Conservation (phyloP, 1,139 yeast genomes). For the Spencermartinsiella ligniputridi region DNA sequence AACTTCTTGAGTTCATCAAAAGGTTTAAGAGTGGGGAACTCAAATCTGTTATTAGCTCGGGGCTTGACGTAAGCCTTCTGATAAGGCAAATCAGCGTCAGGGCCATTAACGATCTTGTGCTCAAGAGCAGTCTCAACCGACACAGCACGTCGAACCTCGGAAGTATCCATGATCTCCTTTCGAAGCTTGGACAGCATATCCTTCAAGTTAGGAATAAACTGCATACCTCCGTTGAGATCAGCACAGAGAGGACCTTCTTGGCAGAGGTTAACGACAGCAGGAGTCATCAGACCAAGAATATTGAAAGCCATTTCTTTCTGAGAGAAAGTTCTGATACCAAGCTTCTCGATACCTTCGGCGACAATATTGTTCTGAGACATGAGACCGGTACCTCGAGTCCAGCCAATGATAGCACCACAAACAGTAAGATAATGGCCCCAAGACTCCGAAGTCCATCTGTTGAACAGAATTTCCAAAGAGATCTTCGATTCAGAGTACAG, state of each 20-base stretch:
- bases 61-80: slow-evolving; percentile 74
- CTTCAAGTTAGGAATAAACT: slow-evolving; percentile 86
- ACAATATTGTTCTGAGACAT: slow-evolving; percentile 96
- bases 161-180: slow-evolving; percentile 72
- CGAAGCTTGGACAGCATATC: slow-evolving; percentile 80
- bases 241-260: slow-evolving; percentile 96
- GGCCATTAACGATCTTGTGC: slow-evolving; percentile 89
- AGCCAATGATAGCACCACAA: slow-evolving; percentile 98
- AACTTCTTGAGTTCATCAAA: slow-evolving; percentile 66
- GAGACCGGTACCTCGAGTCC: slow-evolving; percentile 99
- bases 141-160: slow-evolving; percentile 94
- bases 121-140: slow-evolving; percentile 90
- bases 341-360: slow-evolving; percentile 94
- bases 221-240: slow-evolving; percentile 97
- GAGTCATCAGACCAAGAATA: slow-evolving; percentile 87
- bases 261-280: slow-evolving; percentile 77
- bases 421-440: slow-evolving; percentile 93
- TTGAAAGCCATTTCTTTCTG: slow-evolving; percentile 99
- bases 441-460: slow-evolving; percentile 98
- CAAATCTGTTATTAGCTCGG: slow-evolving; percentile 90
- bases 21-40: slow-evolving; percentile 82
- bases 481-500: slow-evolving; percentile 95
- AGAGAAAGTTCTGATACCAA: slow-evolving; percentile 96
- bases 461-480: slow-evolving; percentile 90
- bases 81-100: slow-evolving; percentile 81